Base-by-base conservation (phyloP, 495 filamentous ascomycete species). In the Schizothecium vesticola region DNA sequence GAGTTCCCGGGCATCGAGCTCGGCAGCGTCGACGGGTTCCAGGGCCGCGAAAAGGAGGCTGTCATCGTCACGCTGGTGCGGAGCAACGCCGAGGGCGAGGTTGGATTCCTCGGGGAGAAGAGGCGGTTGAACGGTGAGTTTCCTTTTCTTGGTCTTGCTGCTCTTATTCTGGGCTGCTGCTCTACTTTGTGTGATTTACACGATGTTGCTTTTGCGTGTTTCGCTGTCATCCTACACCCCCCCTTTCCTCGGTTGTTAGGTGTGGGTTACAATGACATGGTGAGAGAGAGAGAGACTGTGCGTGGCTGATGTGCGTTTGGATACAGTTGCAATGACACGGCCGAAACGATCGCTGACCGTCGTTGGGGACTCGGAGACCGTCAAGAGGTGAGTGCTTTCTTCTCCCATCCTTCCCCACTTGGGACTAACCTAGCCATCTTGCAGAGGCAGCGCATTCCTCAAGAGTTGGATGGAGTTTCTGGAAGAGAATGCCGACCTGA, bases 21-120 rank as follows among this genome's bases (percentile, higher is more conserved):
- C 21, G 95, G 95, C 26, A 96, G 91, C 71, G 92, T 99, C 3
- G 95, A 99, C 79, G 94, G 93, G 8, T 99, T 99, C 76, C 95
- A 99, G 76, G 95, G 95, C 51, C 85, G 95, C 13, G 95, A 99
- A 80, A 99, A 99, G 79, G 95, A 99, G 76, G 95, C 91, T 3
- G 90, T 99, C 51, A 86, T 99, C 33, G 88, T 99, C 21, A 93
- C 88, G 76, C 83, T 97, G 24, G 95, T 99, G 51, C 84, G 95
- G 70, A 97, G 93, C 78, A 98, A 98, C 79, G 71, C 86, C 22
- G 87, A 91, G 63, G 85, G 89, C 26, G 93, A 97, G 78, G 93
- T 97, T 12, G 95, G 95, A 16, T 99, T 99, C 75, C 80, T 99
- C 61, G 91, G 87, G n/a, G 95, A 99, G 81, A 94, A 93, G 80